Evolutionary conservation across 2,329 filamentous ascomycete genomes (phyloP), one percentile per base, ranked within the genome.

Genomic region (Ophiosphaerella korrae): DNA sequence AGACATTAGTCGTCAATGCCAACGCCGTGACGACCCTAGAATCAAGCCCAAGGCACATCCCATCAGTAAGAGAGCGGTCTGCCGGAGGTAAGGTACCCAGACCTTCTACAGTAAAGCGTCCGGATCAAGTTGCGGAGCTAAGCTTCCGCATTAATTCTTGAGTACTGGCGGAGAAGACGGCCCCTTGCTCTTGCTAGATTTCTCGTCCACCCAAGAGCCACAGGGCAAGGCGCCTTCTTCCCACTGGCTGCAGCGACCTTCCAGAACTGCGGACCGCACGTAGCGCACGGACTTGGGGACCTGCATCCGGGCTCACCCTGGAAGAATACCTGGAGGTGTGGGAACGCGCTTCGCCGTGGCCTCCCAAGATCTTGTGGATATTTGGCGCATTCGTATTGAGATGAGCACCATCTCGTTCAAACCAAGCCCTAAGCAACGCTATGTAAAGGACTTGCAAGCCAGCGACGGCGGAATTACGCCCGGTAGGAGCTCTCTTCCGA

Each of bases 61-160:
- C 26, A 29, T 29, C 26, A 29, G 26, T 6, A 29, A 29, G 26
- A 29, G 49, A 56, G 63, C 63, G 59, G 63, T 63, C 59, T 58
- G 53, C 52, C 52, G 57, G 54, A 56, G 50, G 55, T 55, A 62
- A 64, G 57, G 58, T 62, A 50, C 50, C 42, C 48, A 58, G 58
- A 41, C 53, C 49, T 56, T 48, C 58, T 53, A 51, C 52, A 55
- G 37, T 48, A 50, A 53, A 45, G 33, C 48, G 42, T 53, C 47
- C 52, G 33, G 14, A 60, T 53, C 33, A 50, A 62, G 60, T 44
- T 48, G 48, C 63, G 61, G 64, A 64, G 60, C 38, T 37, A 31
- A 52, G 50, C 51, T 60, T 64, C 60, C 60, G 63, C 54, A 55
- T n/a, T 29, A 29, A 29, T 29, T 29, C 26, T 29, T 29, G 26